A percentile compares a stretch with the other conserved stretches of the same genome.
Conservation (phyloP, 2,329 filamentous ascomycete species). For the Alternaria angustiovoidea region DNA sequence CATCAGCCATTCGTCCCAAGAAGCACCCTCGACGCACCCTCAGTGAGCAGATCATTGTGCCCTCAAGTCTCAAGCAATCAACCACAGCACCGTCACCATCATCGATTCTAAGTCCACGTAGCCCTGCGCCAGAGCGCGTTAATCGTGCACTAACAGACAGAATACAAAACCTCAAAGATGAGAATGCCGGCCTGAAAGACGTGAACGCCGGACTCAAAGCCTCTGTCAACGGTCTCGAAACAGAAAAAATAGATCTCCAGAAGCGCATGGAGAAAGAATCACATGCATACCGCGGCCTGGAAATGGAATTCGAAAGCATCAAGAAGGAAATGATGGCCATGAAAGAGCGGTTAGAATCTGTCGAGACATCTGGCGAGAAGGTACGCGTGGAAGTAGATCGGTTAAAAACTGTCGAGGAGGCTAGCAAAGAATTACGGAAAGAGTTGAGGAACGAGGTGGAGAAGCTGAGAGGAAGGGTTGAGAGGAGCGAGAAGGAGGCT, state of each 20-base stretch:
- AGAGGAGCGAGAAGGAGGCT: slow-evolving; percentile 18
- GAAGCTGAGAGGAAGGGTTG: slow-evolving; percentile 9
- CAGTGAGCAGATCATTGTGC: slow-evolving; percentile 29
- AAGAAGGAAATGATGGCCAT: slow-evolving; percentile 18
- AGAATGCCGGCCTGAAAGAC: slow-evolving; percentile 25
- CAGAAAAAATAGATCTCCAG: slow-evolving; percentile 16
- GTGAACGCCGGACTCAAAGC: slow-evolving; percentile 25
- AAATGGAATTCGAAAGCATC: slow-evolving; percentile 12
- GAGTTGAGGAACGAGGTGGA: slow-evolving; percentile 12
- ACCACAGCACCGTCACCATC: not conserved
- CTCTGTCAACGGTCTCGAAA: slow-evolving; percentile 12
- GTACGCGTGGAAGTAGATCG: slow-evolving; percentile 3
- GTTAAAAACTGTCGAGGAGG: slow-evolving; percentile 5
- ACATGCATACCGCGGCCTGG: slow-evolving; percentile 10
- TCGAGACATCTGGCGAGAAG: slow-evolving; percentile 14
- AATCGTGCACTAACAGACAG: slow-evolving; percentile 28
- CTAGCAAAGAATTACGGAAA: slow-evolving; percentile 6
- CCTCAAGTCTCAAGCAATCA: slow-evolving; percentile 23
- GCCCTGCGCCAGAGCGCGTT: slow-evolving; percentile 30
- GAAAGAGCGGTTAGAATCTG: slow-evolving; percentile 18
- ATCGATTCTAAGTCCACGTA: slow-evolving; percentile 21
- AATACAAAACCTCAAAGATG: slow-evolving; percentile 30
- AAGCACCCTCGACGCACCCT: slow-evolving; percentile 30
- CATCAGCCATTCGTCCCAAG: slow-evolving; percentile 19
- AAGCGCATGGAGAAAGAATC: slow-evolving; percentile 19